Percentiles rank a stretch among this genome's conserved stretches.
These are phyloP conservation scores for Medicago arabica DNA, from an alignment of 306 rosid genomes.

Conservation along the genomic window DNA sequence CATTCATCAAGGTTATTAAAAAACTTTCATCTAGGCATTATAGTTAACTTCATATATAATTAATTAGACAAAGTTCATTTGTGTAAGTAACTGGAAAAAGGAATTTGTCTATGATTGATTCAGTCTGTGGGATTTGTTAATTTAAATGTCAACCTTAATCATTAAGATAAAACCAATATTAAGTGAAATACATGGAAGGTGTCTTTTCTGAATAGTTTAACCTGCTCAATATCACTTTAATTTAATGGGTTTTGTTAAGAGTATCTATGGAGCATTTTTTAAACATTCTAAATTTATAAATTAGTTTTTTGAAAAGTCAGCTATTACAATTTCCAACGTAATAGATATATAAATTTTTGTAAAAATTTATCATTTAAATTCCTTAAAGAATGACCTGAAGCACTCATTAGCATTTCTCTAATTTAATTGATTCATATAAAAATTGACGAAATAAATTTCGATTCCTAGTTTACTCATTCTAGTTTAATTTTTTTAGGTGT, in stretches of 20 bases:
- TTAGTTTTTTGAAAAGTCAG: no score
- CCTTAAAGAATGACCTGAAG: no score
- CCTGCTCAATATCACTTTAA: background rate
- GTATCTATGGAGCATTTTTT: no score
- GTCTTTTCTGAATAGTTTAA: background rate
- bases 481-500: no score
- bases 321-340: no score
- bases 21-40: slow-evolving; percentile 22
- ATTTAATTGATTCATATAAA: background rate
- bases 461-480: background rate
- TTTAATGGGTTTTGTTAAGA: background rate
- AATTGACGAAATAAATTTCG: no score
- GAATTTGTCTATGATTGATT: slow-evolving; percentile 37
- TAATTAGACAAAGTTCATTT: background rate
- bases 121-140: slow-evolving; percentile 19
- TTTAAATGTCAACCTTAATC: background rate
- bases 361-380: no score
- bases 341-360: no score
- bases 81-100: background rate
- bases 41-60: background rate
- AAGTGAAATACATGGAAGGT: background rate
- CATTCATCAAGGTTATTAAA: slow-evolving; percentile 14
- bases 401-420: background rate
- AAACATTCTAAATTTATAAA: no score
- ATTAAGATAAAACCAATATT: background rate